Evolutionary conservation across 192 early-diverging fungal species (phyloP), one percentile per base, ranked within the genome.

Genomic region (Podila verticillata): DNA sequence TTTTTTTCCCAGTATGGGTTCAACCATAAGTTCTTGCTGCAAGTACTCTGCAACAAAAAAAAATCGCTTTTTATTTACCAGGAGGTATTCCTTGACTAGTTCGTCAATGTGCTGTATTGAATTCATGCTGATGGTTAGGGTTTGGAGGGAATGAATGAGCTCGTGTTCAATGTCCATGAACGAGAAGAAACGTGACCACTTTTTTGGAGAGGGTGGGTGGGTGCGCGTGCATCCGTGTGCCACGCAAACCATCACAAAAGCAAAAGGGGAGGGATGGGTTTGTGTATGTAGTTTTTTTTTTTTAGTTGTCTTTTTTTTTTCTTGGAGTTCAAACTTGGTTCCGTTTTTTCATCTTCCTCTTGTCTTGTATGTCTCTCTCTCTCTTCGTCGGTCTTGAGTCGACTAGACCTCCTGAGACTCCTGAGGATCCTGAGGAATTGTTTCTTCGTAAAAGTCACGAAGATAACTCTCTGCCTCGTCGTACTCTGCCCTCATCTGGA

Each of bases 381-480:
- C 30, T 32, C 58, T 60, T 13, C 2, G 10, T 24, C 24, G 7
- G 0, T 26, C 51, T 54, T 26, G 51, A 2, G 8, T 54, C 24
- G 20, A 54, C 51, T 54, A 17, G 51, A n/a, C 26, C 44, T 59
- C 28, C 34, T 39, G 12, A 20, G 30, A 24, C n/a, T 84, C 80
- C 60, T 79, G 59, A n/a, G n/a, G n/a, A n/a, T n/a, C n/a, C n/a
- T n/a, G n/a, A n/a, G n/a, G n/a, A n/a, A n/a, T n/a, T n/a, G n/a
- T n/a, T 19, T 66, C 86, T 31, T 91, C 89, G 57, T 94, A 95
- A 65, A 95, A 94, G 70, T 87, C 90, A 48, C 85, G 86, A 22
- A 95, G 81, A 68, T 94, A 93, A 65, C 86, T 87, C 62, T 91
- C 87, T 9, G 94, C 94, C 75, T 93, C 92, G 60, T 87, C 70